Evolutionary conservation across 306 rosid species (phyloP).

Genomic region (Ammopiptanthus mongolicus): DNA sequence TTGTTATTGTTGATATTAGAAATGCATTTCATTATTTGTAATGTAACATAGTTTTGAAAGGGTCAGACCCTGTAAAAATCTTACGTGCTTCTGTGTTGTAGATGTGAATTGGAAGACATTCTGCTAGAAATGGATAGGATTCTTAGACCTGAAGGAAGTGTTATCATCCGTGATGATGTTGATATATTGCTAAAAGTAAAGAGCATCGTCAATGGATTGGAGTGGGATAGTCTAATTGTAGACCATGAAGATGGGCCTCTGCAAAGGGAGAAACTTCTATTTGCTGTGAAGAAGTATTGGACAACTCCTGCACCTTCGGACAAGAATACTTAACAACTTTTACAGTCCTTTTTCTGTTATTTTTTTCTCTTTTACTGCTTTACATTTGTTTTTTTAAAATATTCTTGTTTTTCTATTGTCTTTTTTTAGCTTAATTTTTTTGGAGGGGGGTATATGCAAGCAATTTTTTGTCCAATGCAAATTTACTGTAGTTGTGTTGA

Average conservation of each 20-base stretch:
- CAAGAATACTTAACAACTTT: conserved; percentile 12
- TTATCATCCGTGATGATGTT: conserved; percentile 67
- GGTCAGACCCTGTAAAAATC: neutral
- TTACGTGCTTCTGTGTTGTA: conserved; percentile 12
- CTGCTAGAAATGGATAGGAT: conserved; percentile 80
- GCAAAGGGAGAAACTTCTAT: conserved; percentile 51
- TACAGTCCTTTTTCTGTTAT: neutral
- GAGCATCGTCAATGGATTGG: conserved; percentile 41
- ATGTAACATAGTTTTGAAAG: neutral
- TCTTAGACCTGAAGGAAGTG: conserved; percentile 76
- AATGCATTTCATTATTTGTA: neutral
- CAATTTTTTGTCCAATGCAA: neutral
- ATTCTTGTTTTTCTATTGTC: neutral
- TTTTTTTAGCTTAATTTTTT: neutral
- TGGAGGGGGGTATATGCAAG: neutral
- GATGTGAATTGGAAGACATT: conserved; percentile 71
- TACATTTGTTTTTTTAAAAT: neutral
- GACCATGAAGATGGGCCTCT: conserved; percentile 81
- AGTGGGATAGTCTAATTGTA: conserved; percentile 67
- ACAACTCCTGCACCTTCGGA: conserved; percentile 53
- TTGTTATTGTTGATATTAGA: neutral
- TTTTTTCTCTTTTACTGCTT: neutral
- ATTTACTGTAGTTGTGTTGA: neutral
- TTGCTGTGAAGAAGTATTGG: conserved; percentile 81
- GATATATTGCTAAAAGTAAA: conserved; percentile 55